phyloP scores from a whole-genome alignment of 2,329 filamentous ascomycete species.

The Fusarium piperis region DNA sequence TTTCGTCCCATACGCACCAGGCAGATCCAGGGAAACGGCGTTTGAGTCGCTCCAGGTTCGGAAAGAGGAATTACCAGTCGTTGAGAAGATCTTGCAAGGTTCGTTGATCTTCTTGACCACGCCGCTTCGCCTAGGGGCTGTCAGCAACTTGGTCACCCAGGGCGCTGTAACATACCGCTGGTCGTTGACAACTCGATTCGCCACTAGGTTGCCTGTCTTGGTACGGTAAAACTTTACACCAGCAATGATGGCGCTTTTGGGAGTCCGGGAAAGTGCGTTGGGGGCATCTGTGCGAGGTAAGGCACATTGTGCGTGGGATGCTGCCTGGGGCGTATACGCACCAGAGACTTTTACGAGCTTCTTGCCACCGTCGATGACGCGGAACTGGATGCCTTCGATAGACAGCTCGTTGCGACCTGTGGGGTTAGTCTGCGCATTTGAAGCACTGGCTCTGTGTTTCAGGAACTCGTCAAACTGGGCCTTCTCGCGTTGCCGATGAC shows the following conservation, averaged over 20 bases:
- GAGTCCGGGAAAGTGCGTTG: constrained; percentile 72
- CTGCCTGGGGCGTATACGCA: constrained; percentile 49
- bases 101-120: constrained; percentile 74
- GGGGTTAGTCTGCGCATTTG: constrained; percentile 34
- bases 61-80: constrained; percentile 71
- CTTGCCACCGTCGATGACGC: constrained; percentile 79
- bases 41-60: constrained; percentile 36
- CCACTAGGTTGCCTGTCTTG: constrained; percentile 87
- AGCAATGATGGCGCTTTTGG: constrained; percentile 76
- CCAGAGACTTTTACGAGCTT: constrained; percentile 80
- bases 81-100: constrained; percentile 77
- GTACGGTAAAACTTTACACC: constrained; percentile 86
- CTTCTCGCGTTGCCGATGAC: constrained; percentile 67
- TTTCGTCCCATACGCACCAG: constrained; percentile 54
- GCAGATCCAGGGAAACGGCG: constrained; percentile 31
- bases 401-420: constrained; percentile 67
- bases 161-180: constrained; percentile 70
- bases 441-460: constrained; percentile 39
- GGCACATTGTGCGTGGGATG: constrained; percentile 13
- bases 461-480: constrained; percentile 58
- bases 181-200: constrained; percentile 77
- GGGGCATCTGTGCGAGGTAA: constrained; percentile 61
- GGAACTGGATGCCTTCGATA: constrained; percentile 78
- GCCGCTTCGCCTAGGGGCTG: constrained; percentile 57
- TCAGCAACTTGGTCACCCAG: constrained; percentile 49